These are phyloP conservation scores for Claviceps paspali DNA, from an alignment of 2,329 filamentous ascomycete species.

Conservation along the genomic window DNA sequence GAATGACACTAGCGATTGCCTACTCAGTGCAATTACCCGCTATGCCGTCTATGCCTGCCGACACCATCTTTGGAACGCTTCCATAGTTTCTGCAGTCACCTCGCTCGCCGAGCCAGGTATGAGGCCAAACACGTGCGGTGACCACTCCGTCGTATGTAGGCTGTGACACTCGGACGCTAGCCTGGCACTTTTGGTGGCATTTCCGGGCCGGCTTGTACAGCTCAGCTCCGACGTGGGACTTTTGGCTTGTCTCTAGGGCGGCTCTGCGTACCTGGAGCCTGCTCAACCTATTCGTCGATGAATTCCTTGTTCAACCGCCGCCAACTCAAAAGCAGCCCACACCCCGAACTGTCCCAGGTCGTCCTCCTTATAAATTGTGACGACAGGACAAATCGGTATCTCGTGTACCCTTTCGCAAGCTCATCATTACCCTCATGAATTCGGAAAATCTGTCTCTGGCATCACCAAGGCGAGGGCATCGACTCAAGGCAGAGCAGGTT, in stretches of 20 bases:
- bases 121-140: conserved; percentile 8
- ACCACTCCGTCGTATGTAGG: conserved; percentile 1
- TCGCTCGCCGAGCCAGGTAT: conserved; percentile 4
- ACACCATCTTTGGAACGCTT: conserved; percentile 8
- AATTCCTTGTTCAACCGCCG: conserved; percentile 2
- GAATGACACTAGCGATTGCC: conserved; percentile 5
- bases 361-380: neutral
- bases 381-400: neutral
- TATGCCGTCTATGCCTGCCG: conserved; percentile 9
- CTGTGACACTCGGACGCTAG: conserved; percentile 5
- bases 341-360: conserved; percentile 4
- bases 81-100: conserved; percentile 8
- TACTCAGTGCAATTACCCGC: conserved; percentile 6
- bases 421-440: neutral
- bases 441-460: too few species aligned
- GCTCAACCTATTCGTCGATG: conserved; percentile 5
- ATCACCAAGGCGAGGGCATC: neutral
- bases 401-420: neutral
- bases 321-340: conserved; percentile 12
- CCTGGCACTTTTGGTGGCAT: conserved; percentile 3
- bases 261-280: conserved; percentile 4
- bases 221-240: conserved; percentile 10
- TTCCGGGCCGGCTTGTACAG: conserved; percentile 5
- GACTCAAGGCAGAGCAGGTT: neutral
- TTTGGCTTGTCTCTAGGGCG: conserved; percentile 8